Percentiles rank a stretch among this genome's conserved stretches.
Conservation (phyloP, 768 basidiomycete species). For the Pleurotus giganteus region DNA sequence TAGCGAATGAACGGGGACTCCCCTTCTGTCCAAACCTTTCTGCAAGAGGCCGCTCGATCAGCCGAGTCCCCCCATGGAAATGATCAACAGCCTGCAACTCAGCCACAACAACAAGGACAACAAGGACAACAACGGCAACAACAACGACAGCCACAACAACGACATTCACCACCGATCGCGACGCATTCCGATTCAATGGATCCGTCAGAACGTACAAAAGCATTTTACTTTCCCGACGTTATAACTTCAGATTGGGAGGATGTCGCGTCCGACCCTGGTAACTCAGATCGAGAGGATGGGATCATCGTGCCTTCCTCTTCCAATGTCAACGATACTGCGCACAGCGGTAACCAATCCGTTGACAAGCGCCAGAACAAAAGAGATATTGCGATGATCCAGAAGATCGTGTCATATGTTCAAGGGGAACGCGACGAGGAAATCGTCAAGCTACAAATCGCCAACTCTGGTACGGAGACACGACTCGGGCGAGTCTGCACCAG, state of each 20-base stretch:
- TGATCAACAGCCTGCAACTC: too few relatives aligned
- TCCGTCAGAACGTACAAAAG: background rate
- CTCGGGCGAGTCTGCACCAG: background rate
- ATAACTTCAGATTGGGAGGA: background rate
- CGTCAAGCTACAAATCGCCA: background rate
- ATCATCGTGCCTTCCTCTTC: background rate
- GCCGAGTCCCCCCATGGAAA: too few relatives aligned
- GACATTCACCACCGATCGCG: too few relatives aligned
- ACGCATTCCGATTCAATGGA: too few relatives aligned
- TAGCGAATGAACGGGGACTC: constrained; percentile 5
- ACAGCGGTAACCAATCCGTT: background rate
- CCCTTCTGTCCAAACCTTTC: background rate
- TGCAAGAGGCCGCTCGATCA: too few relatives aligned
- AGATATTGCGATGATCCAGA: too few relatives aligned
- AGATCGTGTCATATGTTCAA: too few relatives aligned
- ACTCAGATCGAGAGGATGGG: background rate
- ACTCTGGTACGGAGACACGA: too few relatives aligned
- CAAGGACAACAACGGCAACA: too few relatives aligned
- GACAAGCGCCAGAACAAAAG: too few relatives aligned
- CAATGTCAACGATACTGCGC: background rate
- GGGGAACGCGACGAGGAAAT: background rate
- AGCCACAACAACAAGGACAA: too few relatives aligned
- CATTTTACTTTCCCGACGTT: background rate
- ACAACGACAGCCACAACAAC: too few relatives aligned
- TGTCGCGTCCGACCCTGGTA: background rate